Evolutionary conservation across 192 early-diverging fungal genomes (phyloP).

Genomic region (Entomortierella lignicola): DNA sequence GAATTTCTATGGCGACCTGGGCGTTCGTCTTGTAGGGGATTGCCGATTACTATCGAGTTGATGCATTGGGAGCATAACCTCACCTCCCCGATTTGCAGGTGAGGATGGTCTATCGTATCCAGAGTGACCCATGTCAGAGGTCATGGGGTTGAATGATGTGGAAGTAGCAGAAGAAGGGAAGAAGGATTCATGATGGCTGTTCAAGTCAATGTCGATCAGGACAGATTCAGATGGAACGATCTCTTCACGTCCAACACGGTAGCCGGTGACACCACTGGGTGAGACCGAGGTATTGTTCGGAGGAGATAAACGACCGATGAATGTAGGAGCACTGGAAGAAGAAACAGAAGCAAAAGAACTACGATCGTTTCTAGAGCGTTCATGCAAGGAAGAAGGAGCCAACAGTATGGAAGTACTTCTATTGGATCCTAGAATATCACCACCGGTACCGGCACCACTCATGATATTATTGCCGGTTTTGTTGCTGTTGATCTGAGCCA

Average conservation of each 20-base stretch:
- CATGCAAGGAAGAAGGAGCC: background rate
- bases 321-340: background rate
- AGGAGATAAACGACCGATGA: background rate
- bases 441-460: conserved; percentile 3
- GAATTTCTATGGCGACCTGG: too few relatives aligned
- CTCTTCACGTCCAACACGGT: background rate
- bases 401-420: background rate
- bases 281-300: too few relatives aligned
- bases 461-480: conserved; percentile 9
- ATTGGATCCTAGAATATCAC: background rate
- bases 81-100: background rate
- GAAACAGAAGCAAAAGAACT: background rate
- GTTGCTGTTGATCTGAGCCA: too few relatives aligned
- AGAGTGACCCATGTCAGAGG: background rate
- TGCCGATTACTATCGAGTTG: background rate
- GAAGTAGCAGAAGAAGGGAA: background rate
- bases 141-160: background rate
- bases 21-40: background rate
- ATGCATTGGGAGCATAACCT: conserved; percentile 13
- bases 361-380: background rate
- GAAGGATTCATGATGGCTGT: background rate
- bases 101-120: background rate
- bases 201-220: background rate
- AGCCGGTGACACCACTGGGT: background rate
- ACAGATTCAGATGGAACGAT: background rate